A percentile compares a stretch with the other conserved stretches of the same genome.
Evolutionary conservation across 169 alveolate genomes (phyloP).

Genomic region (Plasmodium berghei): DNA sequence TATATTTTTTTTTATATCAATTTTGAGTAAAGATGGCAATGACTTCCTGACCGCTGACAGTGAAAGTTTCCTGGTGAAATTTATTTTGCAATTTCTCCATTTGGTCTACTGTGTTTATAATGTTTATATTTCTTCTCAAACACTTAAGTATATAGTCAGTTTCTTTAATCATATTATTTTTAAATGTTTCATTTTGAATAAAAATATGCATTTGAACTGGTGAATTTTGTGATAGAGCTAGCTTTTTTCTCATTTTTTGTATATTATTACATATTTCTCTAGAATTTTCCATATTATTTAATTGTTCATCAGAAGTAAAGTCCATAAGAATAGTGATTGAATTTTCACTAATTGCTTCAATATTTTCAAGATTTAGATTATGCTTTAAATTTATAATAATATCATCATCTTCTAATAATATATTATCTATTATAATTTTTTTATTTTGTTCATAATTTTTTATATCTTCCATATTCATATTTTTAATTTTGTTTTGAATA

Average conservation of each 20-base stretch:
- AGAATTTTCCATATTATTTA: conserved; percentile 82
- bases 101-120: conserved; percentile 4
- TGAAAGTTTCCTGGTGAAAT: conserved; percentile 34
- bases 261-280: conserved; percentile 87
- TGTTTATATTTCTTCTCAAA: conserved; percentile 16
- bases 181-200: conserved; percentile 13
- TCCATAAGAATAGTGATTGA: conserved; percentile 83
- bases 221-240: conserved; percentile 45
- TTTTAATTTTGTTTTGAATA: conserved; percentile 82
- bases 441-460: conserved; percentile 49
- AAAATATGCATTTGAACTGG: conserved; percentile 37
- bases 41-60: conserved; percentile 7
- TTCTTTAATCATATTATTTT: conserved; percentile 31
- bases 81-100: background rate
- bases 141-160: conserved; percentile 38
- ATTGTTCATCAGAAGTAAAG: conserved; percentile 83
- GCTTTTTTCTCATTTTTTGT: conserved; percentile 86
- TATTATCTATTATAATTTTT: conserved; percentile 81
- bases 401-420: conserved; percentile 86
- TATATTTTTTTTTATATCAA: background rate
- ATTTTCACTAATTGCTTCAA: conserved; percentile 81
- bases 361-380: conserved; percentile 76
- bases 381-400: conserved; percentile 80
- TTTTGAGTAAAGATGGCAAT: conserved; percentile 28
- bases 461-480: conserved; percentile 78